Base-by-base conservation (phyloP, 2,329 filamentous ascomycete genomes). In the Colletotrichum tanaceti region DNA sequence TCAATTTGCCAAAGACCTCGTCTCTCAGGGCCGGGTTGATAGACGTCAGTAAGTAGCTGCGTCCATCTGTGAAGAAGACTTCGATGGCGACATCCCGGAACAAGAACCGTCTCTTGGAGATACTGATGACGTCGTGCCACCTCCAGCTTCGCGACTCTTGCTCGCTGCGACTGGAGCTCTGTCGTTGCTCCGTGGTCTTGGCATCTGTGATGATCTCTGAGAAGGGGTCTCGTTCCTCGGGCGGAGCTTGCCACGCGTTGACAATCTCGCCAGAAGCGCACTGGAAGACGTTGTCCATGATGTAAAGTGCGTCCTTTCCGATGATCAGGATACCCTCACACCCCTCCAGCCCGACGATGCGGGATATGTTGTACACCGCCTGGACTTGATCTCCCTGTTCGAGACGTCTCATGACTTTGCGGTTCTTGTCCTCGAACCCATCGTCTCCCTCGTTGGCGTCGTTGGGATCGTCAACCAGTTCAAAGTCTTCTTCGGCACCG, bases 71-170 rank as follows among this genome's bases (percentile, higher is more conserved):
- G 77, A 99, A 99, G 82, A 99, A 99, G 2, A 98, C 88, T 76
- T 99, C 96, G n/a, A 98, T 90, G 0, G 93, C 94, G 14, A 99
- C 96, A 75, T 99, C 95, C 32, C 96, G 90, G 79, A 98, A 97
- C 4, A 99, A 82, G 78, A 98, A 99, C 7, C 95, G 91, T 22
- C 97, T 90, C 79, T 99, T 99, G 0, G 95, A 98, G 43, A 98
- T 91, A 76, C 94, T 98, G 73, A 98, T 92, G 16, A 98, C 90
- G 76, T 98, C 95, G 4, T 90, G 88, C 95, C 95, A 99, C 72
- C 90, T 91, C 97, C 96, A 99, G 77, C 92, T 91, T 73, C 94
- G 89, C 2, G 92, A 94, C 70, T 95, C 92, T 74, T 97, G 93
- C 57, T 97, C 93, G 28, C 82, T 82, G 58, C 78, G 84, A 74